A percentile compares a stretch with the other conserved stretches of the same genome.
Conservation (phyloP, 176 grass and related monocot species). For the Cenchrus fungigraminus region DNA sequence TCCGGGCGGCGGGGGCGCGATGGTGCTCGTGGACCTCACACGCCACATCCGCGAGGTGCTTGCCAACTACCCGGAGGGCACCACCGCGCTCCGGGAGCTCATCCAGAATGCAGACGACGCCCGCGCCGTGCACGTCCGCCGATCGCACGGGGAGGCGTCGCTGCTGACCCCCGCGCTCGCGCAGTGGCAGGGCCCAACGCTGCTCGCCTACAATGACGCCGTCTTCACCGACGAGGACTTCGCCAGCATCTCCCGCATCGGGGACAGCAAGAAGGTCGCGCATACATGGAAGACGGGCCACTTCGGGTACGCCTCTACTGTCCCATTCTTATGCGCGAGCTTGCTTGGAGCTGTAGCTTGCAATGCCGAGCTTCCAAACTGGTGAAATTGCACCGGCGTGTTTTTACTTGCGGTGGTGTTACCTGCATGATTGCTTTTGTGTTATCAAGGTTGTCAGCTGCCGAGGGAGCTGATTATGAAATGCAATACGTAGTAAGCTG, state of each 20-base stretch:
- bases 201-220: conserved; percentile 81
- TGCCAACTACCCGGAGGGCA: conserved; percentile 93
- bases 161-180: conserved; percentile 73
- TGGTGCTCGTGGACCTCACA: conserved; percentile 85
- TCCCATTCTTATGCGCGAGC: conserved; percentile 9
- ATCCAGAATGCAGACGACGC: conserved; percentile 96
- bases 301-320: conserved; percentile 59
- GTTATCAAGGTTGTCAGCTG: neutral
- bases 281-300: conserved; percentile 95
- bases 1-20: conserved; percentile 40
- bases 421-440: neutral
- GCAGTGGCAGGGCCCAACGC: conserved; percentile 89
- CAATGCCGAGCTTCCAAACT: neutral
- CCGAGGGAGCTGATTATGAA: neutral
- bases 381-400: neutral
- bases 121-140: conserved; percentile 69
- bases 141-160: conserved; percentile 56
- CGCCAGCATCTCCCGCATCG: conserved; percentile 85
- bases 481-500: neutral
- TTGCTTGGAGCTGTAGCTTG: conserved; percentile 17
- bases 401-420: neutral
- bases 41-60: conserved; percentile 93
- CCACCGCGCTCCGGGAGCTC: conserved; percentile 88
- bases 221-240: conserved; percentile 95
- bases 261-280: conserved; percentile 87